Percentiles rank a stretch among this genome's conserved stretches.
phyloP scores from a whole-genome alignment of 1,284 basidiomycete species.

The Porogramme epimiltina region DNA sequence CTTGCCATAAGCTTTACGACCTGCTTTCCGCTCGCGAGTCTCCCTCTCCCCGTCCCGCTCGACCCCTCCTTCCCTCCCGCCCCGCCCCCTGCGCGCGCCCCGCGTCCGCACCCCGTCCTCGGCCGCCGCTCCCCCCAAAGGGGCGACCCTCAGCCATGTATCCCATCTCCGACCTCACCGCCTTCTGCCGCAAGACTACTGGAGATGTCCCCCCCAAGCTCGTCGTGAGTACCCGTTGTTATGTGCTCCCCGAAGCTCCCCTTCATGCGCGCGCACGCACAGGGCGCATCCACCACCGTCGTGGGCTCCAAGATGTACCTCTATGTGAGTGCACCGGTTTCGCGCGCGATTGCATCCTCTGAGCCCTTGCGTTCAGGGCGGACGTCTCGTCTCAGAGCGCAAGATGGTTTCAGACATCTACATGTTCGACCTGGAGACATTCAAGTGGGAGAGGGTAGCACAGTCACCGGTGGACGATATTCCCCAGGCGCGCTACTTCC shows the following conservation, averaged over 20 bases:
- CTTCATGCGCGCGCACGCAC: slow-evolving; percentile 13
- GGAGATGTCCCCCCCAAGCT: slow-evolving; percentile 89
- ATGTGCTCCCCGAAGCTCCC: background rate
- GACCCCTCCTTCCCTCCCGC: slow-evolving; percentile 4
- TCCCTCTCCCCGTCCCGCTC: background rate
- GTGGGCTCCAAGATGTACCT: slow-evolving; percentile 84
- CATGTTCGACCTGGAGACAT: slow-evolving; percentile 79
- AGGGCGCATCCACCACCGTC: slow-evolving; percentile 86
- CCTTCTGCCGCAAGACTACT: slow-evolving; percentile 79
- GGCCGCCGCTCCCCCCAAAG: slow-evolving; percentile 1
- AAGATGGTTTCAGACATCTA: slow-evolving; percentile 90
- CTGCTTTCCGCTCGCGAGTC: slow-evolving; percentile 1
- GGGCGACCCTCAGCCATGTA: slow-evolving; percentile 48
- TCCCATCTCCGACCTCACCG: slow-evolving; percentile 86
- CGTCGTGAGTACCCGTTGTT: slow-evolving; percentile 59
- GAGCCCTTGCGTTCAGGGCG: slow-evolving; percentile 55
- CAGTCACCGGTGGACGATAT: slow-evolving; percentile 67
- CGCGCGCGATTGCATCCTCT: background rate
- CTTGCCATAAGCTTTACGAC: slow-evolving; percentile 7
- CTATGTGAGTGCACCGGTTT: slow-evolving; percentile 59
- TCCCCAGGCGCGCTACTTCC: slow-evolving; percentile 85
- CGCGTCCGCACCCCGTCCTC: background rate
- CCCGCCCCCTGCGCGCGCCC: background rate
- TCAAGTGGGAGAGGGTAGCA: slow-evolving; percentile 74
- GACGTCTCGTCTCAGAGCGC: slow-evolving; percentile 82